Evolutionary conservation across 148 eudicot species (phyloP), one percentile per base, ranked within the genome.

Genomic region (Fallopia convolvulus): DNA sequence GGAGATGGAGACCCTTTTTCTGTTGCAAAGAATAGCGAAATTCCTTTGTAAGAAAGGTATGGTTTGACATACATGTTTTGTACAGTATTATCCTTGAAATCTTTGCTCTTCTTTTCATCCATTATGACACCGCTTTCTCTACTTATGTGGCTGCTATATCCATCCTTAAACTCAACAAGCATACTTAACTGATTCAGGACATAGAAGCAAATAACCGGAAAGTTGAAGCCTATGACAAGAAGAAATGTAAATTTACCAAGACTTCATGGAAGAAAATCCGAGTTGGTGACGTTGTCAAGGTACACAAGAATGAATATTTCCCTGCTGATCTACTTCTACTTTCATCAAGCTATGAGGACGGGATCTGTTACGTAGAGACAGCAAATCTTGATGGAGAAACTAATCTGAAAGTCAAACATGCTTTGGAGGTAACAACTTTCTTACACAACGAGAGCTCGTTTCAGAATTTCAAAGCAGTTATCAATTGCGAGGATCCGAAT

Each of bases 401-500:
- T 46, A 73, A 44, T 44, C 55, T 73, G 23, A 73, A 73, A 46
- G 53, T 73, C 55, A 73, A 73, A 52, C 75, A 73, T 73, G 75
- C 75, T 73, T 73, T 73, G 75, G 53, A 20, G 39, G 75, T 26
- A 17, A 73, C 75, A 44, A 44, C 75, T 1, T 44, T 2, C 21
- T 73, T 73, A 52, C 33, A 73, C 23, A 32, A 73, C 2, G 75
- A 73, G 75, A 26, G 30, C 55, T 10, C 8, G 6, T 23, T 72
- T 72, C 3, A 73, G 50, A 6, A 73, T 46, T 73, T 73, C 75
- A 73, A 73, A 73, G 75, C 36, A 2, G 32, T 20, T 32, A 73
- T 73, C 75, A 73, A 73, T 52, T 73, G 75, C 14, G 75, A 73
- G 75, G 75, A 44, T 73, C 75, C 75, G 18, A 73, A 73, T 42